phyloP scores from a whole-genome alignment of 176 grass and related monocot genomes.

The Saccharum officinarum region DNA sequence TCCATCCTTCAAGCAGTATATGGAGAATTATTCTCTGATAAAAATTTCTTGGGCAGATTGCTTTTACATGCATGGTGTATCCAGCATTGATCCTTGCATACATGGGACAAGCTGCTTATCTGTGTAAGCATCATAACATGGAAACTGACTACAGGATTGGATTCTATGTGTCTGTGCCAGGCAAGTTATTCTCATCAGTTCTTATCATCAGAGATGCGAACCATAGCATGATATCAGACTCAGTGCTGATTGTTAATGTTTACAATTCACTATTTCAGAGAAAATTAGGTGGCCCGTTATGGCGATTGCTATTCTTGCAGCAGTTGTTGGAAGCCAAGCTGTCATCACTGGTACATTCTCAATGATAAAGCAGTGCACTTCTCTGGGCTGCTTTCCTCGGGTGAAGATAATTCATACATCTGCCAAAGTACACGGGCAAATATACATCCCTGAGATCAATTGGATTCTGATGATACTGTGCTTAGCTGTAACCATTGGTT shows the following conservation, averaged over 20 bases:
- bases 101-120: constrained; percentile 98
- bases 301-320: constrained; percentile 86
- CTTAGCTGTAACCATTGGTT: constrained; percentile 85
- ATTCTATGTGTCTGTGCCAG: constrained; percentile 98
- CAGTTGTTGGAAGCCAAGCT: constrained; percentile 97
- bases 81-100: constrained; percentile 96
- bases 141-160: constrained; percentile 86
- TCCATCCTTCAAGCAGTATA: neutral
- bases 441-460: constrained; percentile 98
- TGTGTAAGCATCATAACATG: constrained; percentile 85
- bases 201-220: constrained; percentile 11
- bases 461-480: constrained; percentile 95
- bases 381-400: constrained; percentile 95
- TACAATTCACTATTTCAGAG: constrained; percentile 45
- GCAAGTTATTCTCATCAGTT: constrained; percentile 49
- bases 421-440: constrained; percentile 84
- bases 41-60: constrained; percentile 55
- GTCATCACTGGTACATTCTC: constrained; percentile 95
- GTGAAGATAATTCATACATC: constrained; percentile 98
- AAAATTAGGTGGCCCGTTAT: constrained; percentile 87
- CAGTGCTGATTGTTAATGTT: constrained; percentile 27
- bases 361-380: constrained; percentile 92
- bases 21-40: neutral
- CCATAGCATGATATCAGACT: constrained; percentile 5
- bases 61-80: constrained; percentile 97